Conservation (phyloP, 192 early-diverging fungal species). For the Jimgerdemannia lactiflua region DNA sequence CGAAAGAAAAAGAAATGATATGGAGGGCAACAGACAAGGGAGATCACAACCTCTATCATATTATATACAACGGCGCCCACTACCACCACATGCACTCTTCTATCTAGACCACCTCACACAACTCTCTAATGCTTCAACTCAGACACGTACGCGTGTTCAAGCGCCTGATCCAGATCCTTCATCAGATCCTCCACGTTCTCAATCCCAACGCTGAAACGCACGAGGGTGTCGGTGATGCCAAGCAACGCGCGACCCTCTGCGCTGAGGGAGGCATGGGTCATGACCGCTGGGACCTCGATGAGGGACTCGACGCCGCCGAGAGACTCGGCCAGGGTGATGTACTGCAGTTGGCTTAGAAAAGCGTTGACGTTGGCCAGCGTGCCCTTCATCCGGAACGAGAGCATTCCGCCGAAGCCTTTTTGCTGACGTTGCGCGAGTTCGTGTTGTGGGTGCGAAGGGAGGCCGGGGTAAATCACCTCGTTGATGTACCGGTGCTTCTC, state of each 20-base stretch:
- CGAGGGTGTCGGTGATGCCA: conserved; percentile 92
- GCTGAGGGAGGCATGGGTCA: conserved; percentile 93
- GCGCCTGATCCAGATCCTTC: conserved; percentile 68
- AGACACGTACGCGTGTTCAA: conserved; percentile 43
- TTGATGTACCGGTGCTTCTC: conserved; percentile 70
- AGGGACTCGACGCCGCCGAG: conserved; percentile 95
- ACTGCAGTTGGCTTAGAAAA: conserved; percentile 75
- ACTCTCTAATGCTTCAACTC: neutral
- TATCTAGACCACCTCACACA: neutral
- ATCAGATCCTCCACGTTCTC: conserved; percentile 90
- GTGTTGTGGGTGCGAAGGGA: conserved; percentile 90
- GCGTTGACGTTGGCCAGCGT: conserved; percentile 73
- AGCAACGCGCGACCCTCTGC: conserved; percentile 81
- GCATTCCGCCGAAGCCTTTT: conserved; percentile 95
- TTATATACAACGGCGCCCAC: too few relatives aligned
- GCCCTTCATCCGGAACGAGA: conserved; percentile 91
- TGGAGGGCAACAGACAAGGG: too few relatives aligned
- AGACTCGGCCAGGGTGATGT: conserved; percentile 96
- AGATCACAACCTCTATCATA: too few relatives aligned
- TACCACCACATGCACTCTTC: too few relatives aligned
- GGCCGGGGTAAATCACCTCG: conserved; percentile 92
- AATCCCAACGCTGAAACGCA: conserved; percentile 91
- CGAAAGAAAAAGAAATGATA: too few relatives aligned
- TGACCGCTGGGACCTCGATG: conserved; percentile 90
- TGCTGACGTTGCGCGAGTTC: conserved; percentile 85